Conservation (phyloP, 2,329 filamentous ascomycete genomes). For the Incumbomyces lentus region DNA sequence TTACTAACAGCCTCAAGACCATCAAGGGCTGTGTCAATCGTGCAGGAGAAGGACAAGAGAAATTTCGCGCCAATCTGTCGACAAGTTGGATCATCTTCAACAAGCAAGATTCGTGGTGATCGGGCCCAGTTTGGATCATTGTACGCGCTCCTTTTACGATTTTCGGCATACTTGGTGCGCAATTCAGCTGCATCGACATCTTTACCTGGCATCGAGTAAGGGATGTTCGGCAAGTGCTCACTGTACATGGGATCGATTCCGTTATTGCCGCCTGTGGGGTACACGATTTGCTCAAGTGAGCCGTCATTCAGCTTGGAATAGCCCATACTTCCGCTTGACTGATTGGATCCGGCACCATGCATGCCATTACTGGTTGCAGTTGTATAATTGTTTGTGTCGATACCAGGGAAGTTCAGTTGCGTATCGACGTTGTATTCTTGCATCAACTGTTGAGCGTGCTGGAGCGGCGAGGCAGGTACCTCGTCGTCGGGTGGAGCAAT, state of each 20-base stretch:
- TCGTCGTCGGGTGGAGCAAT: slow-evolving; percentile 46
- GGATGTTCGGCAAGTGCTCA: slow-evolving; percentile 89
- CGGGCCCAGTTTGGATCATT: slow-evolving; percentile 56
- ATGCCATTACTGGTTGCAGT: slow-evolving; percentile 20
- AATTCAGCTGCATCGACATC: slow-evolving; percentile 41
- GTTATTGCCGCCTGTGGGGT: slow-evolving; percentile 80
- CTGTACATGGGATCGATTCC: slow-evolving; percentile 92
- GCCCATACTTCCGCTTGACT: slow-evolving; percentile 42
- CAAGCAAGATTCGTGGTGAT: slow-evolving; percentile 71
- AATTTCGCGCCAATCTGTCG: slow-evolving; percentile 58
- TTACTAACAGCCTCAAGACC: slow-evolving; percentile 87
- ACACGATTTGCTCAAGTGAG: slow-evolving; percentile 65
- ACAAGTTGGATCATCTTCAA: slow-evolving; percentile 68
- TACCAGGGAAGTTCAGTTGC: slow-evolving; percentile 51
- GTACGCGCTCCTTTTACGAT: slow-evolving; percentile 50
- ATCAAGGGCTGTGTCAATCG: slow-evolving; percentile 61
- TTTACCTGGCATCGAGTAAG: slow-evolving; percentile 67
- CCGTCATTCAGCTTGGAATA: slow-evolving; percentile 39
- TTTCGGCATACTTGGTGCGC: slow-evolving; percentile 38
- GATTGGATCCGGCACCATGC: slow-evolving; percentile 34
- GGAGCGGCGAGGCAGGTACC: slow-evolving; percentile 52
- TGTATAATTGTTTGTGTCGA: slow-evolving; percentile 50
- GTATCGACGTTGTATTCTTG: slow-evolving; percentile 56
- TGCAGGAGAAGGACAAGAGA: slow-evolving; percentile 53
- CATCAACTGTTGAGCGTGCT: slow-evolving; percentile 57